These are phyloP conservation scores for Oidium heveae DNA, from an alignment of 2,329 filamentous ascomycete genomes.

Conservation along the genomic window DNA sequence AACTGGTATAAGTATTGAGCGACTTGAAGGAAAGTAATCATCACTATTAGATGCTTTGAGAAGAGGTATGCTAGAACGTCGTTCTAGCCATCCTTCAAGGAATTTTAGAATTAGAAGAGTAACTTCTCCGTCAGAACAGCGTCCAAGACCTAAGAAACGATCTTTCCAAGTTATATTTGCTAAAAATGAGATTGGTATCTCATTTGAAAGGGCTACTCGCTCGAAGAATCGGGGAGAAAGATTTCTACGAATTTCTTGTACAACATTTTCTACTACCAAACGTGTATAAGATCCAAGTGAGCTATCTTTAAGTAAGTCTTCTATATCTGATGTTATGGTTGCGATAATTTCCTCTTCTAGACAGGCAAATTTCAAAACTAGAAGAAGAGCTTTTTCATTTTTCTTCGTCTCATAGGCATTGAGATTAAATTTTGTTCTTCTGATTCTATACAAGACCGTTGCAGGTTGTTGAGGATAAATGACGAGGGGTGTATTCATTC, in stretches of 20 bases:
- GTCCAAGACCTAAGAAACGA: slow-evolving; percentile 25
- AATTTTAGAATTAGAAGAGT: slow-evolving; percentile 7
- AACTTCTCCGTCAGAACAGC: slow-evolving; percentile 8
- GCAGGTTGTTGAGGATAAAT: slow-evolving; percentile 66
- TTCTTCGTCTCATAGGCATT: slow-evolving; percentile 8
- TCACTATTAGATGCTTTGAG: slow-evolving; percentile 6
- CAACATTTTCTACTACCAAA: slow-evolving; percentile 20
- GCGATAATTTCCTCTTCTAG: slow-evolving; percentile 46
- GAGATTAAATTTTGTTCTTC: slow-evolving; percentile 18
- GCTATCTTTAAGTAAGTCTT: slow-evolving; percentile 16
- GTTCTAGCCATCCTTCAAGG: slow-evolving; percentile 9
- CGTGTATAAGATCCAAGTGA: slow-evolving; percentile 22
- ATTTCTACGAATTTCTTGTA: slow-evolving; percentile 19
- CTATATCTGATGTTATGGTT: slow-evolving; percentile 21
- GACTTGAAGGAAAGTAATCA: slow-evolving; percentile 17
- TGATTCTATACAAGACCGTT: slow-evolving; percentile 58
- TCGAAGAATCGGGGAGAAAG: slow-evolving; percentile 29
- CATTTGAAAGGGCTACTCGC: slow-evolving; percentile 25
- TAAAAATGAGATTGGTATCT: slow-evolving; percentile 24
- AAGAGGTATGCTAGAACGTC: slow-evolving; percentile 8
- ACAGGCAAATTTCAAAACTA: slow-evolving; percentile 53
- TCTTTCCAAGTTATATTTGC: slow-evolving; percentile 21
- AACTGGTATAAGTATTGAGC: slow-evolving; percentile 64
- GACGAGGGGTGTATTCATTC: slow-evolving; percentile 26
- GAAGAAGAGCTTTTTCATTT: slow-evolving; percentile 24